Base-by-base conservation (phyloP, 2,329 filamentous ascomycete species). In the Hymenoscyphus occultus region DNA sequence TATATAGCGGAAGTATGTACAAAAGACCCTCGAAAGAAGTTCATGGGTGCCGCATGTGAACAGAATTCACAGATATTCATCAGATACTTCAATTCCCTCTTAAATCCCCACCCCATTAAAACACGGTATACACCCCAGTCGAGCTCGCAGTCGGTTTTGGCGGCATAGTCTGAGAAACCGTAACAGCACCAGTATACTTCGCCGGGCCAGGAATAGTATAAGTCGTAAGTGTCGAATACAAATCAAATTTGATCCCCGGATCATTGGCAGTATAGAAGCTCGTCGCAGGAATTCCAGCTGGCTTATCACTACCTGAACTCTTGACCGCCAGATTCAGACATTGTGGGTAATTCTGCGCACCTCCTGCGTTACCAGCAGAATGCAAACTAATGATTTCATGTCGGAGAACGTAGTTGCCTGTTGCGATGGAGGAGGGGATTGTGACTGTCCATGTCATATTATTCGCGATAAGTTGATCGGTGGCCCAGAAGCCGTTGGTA, bases 401-500 rank as follows among this genome's bases (percentile, higher is more conserved):
- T 1, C 84, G 77, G 14, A 85, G 71, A 39, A 85, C 81, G 68
- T 85, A 85, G 65, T 81, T 78, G 0, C 83, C 83, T 0, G 80
- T 70, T 3, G 72, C 74, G 56, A 84, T 74, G 28, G 77, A 74
- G 0, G 69, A 60, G 3, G 82, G 83, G 42, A 84, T 77, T 1
- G 74, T 78, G n/a, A 81, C 75, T 16, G 78, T 79, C 80, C 81
- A 84, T 69, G 77, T 82, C 73, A 82, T 82, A 74, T 84, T 84
- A 70, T 80, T 80, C 61, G 77, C 74, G 69, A 85, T 84, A 64
- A 86, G 75, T 7, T 82, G 74, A 67, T 81, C 78, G 3, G 77
- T 77, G 0, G 75, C 76, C 81, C 80, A 82, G 22, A 69, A 78
- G 9, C 78, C 77, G 22, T 75, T 66, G 9, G 56, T 63, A 5